Base-by-base conservation (phyloP, 2,329 filamentous ascomycete species). In the Talaromyces amestolkiae region DNA sequence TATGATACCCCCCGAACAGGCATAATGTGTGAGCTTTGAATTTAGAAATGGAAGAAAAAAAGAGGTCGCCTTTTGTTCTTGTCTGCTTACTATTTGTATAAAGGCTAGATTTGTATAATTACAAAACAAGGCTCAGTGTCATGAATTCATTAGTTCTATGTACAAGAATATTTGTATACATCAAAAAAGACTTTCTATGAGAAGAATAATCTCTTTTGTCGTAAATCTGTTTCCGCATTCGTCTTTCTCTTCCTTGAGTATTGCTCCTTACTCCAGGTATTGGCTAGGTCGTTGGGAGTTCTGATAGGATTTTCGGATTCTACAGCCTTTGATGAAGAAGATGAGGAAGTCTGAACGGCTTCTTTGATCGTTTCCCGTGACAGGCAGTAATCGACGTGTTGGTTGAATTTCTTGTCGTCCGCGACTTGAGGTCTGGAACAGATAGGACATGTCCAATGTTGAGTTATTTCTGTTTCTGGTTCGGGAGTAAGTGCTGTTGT, bases 331-430 rank as follows among this genome's bases (percentile, higher is more conserved):
- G 58, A 58, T 10, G 58, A 51, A 15, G 43, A 27, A 27, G 61
- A 17, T 69, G 70, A 43, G 62, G 59, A 17, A 54, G 66, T 83
- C 65, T 91, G 88, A 0, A 95, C 89, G 0, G 87, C 90, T 72
- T 97, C 92, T 54, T 89, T 89, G 71, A 99, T 98, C 0, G 92
- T 91, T 72, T 91, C 87, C 64, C 89, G 85, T 0, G 93, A 97
- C 1, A 99, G 84, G 75, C 95, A 99, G 9, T 91, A 85, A 75
- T 99, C 95, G 61, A 99, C 93, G 73, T 99, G 95, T 65, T 90
- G 87, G 70, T 99, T 99, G 78, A 98, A 96, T 0, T 80, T 81
- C 54, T 84, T 84, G 74, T 97, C 92, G 59, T 94, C 85, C 0
- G 92, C 86, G 0, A 82, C 73, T 72, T 97, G 93, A 0, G 91